Conservation (phyloP, 495 filamentous ascomycete species). For the Annulohypoxylon bovei region DNA sequence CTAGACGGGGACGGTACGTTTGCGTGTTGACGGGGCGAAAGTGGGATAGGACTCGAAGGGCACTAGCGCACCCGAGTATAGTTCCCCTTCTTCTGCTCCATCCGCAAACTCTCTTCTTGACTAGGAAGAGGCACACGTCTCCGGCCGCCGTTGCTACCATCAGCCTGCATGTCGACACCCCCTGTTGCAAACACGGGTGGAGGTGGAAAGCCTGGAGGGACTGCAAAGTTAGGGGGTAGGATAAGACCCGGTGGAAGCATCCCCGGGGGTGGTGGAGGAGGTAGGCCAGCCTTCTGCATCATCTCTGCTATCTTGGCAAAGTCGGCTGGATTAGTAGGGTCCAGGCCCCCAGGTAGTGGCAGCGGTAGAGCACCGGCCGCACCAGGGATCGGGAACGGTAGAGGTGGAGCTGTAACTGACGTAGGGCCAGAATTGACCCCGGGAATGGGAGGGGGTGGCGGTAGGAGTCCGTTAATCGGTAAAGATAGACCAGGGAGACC, state of each 20-base stretch:
- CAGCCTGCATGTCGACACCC: slow-evolving; percentile 40
- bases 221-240: slow-evolving; percentile 62
- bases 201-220: slow-evolving; percentile 60
- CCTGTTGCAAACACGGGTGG: slow-evolving; percentile 46
- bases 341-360: slow-evolving; percentile 58
- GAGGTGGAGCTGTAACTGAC: slow-evolving; percentile 41
- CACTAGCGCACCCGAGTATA: slow-evolving; percentile 64
- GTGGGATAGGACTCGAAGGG: background rate
- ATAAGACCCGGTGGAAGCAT: slow-evolving; percentile 58
- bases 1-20: background rate
- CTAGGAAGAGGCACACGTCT: slow-evolving; percentile 77
- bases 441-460: slow-evolving; percentile 50
- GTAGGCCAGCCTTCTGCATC: slow-evolving; percentile 65
- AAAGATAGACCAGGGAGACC: slow-evolving; percentile 62
- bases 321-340: slow-evolving; percentile 70
- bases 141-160: slow-evolving; percentile 43
- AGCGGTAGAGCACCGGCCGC: slow-evolving; percentile 60
- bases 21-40: background rate
- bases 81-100: slow-evolving; percentile 75
- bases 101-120: slow-evolving; percentile 81
- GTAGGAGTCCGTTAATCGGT: slow-evolving; percentile 46
- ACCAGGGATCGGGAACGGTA: slow-evolving; percentile 54
- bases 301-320: slow-evolving; percentile 73
- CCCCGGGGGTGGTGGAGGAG: slow-evolving; percentile 58
- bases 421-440: slow-evolving; percentile 60